Conservation (phyloP, 345 rosid species). For the Anastatica hierochuntica region DNA sequence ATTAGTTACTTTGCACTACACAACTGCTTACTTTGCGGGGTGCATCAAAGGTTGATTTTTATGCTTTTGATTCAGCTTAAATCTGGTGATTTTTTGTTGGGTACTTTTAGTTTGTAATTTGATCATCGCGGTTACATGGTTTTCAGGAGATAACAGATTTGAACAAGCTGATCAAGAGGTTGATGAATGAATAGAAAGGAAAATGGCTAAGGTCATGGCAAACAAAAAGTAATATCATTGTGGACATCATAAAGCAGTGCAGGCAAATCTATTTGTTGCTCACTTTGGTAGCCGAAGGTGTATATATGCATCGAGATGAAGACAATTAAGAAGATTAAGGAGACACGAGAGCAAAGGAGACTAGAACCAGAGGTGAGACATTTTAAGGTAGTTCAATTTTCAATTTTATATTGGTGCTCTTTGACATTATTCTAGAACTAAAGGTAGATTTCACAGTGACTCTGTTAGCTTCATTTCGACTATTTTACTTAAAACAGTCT, state of each 20-base stretch:
- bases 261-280: background rate
- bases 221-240: constrained; percentile 67
- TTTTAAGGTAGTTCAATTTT: background rate
- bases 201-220: constrained; percentile 79
- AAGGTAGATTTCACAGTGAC: background rate
- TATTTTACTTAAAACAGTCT: background rate
- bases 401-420: too few relatives aligned
- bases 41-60: too few relatives aligned
- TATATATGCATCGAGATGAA: constrained; percentile 46
- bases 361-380: constrained; percentile 76
- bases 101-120: background rate
- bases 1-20: too few relatives aligned
- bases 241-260: background rate
- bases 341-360: constrained; percentile 64
- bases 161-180: constrained; percentile 68
- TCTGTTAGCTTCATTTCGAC: background rate
- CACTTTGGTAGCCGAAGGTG: constrained; percentile 4
- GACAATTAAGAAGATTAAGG: constrained; percentile 80
- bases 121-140: constrained; percentile 11
- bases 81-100: too few relatives aligned
- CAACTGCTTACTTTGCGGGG: too few relatives aligned
- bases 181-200: constrained; percentile 86
- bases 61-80: too few relatives aligned
- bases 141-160: constrained; percentile 51
- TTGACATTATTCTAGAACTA: background rate